Base-by-base conservation (phyloP, 108 stramenopile species). In the Poteriospumella lacustris region DNA sequence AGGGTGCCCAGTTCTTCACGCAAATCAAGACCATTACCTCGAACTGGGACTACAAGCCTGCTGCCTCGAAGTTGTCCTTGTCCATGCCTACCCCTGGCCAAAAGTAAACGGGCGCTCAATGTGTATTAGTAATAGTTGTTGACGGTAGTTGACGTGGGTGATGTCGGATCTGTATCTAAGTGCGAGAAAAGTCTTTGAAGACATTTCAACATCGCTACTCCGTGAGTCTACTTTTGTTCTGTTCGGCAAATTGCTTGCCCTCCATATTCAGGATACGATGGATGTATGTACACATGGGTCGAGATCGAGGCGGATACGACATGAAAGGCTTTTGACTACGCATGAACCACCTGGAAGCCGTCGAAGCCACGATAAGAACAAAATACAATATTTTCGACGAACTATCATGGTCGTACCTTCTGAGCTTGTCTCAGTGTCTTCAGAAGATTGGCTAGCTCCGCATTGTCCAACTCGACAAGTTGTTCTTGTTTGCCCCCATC, bases 1-100 rank as follows among this genome's bases (percentile, higher is more conserved):
- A n/a, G 88, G 96, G 94, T 19, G 91, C 92, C n/a, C 82, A 93
- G 52, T 97, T 97, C 84, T 95, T 89, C 79, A 97, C 95, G 1
- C 90, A 94, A 78, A 79, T 88, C 52, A 96, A 97, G 85, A 96
- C 96, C 42, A 88, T 97, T 29, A 97, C 93, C 0, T 86, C 86
- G 75, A 91, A 90, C 75, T 97, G 96, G 96, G 89, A 90, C 19
- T 81, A 85, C 68, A 5, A 78, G 68, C 34, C 73, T 79, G 26
- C 79, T 28, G 1, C 38, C 34, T 43, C 81, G 60, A 82, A 89
- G 77, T 89, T 90, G 38, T 90, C 91, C 1, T 80, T 86, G 26
- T 85, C 79, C 24, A 93, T 94, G 92, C 94, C 93, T 38, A 91
- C 89, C 36, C 68, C 91, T 56, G 90, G 89, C 52, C 84, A 89